Base-by-base conservation (phyloP, 139 green algal species). In the Edaphochlamys debaryana region DNA sequence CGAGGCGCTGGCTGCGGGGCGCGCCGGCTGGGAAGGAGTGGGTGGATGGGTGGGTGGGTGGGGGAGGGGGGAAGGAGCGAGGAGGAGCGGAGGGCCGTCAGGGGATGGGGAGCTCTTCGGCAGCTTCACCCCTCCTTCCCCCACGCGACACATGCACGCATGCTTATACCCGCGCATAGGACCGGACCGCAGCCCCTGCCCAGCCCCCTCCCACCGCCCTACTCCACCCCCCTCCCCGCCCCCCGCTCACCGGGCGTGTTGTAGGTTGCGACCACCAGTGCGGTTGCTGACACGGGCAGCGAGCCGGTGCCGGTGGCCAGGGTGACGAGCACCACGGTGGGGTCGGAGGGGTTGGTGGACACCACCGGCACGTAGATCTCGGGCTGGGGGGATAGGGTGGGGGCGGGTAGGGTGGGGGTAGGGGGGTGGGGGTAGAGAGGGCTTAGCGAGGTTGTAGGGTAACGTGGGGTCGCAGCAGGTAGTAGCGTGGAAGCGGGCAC, bases 1-100 rank as follows among this genome's bases (percentile, higher is more conserved):
- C n/a, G n/a, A 91, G 48, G 11, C 58, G 54, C 75, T 90, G 85
- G 6, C 56, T 70, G 56, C 74, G 74, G 36, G 74, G 74, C 60
- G 70, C 74, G 27, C n/a, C n/a, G n/a, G n/a, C n/a, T n/a, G n/a
- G n/a, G n/a, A n/a, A n/a, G n/a, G n/a, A n/a, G n/a, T n/a, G n/a
- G n/a, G 56, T 64, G 20, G 29, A 22, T 32, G 4, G 9, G 17
- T 20, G 41, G 9, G 66, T 13, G 66, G 34, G 66, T 34, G 17
- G 9, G 66, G 66, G 9, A 71, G 66, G 36, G 69, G 69, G 69
- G 41, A 15, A 62, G 41, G 22, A 5, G 66, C 19, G 36, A 7
- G 40, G 36, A 19, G 34, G 30, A 69, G 63, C 30, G 27, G 62
- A 41, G 17, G 62, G 29, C 30, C 30, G 62, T 15, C 27, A 38